Evolutionary conservation across 345 rosid species (phyloP).

Genomic region (Laguncularia racemosa): DNA sequence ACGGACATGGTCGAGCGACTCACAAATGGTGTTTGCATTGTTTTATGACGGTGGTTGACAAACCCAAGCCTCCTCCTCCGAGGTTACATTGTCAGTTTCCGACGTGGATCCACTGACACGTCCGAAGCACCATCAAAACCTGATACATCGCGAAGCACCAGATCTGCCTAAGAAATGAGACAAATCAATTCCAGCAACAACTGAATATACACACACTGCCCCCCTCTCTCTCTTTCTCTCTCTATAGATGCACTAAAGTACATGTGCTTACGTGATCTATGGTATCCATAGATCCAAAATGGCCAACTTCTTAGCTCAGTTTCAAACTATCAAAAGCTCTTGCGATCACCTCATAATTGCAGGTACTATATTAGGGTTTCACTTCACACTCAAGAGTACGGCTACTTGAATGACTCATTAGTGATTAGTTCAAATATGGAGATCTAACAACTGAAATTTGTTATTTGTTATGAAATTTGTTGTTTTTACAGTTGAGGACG

Average conservation of each 20-base stretch:
- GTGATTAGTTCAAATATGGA: background rate
- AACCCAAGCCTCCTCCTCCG: too few relatives aligned
- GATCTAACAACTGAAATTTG: background rate
- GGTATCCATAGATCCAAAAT: slow-evolving; percentile 40
- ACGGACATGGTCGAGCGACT: too few relatives aligned
- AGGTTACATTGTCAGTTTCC: too few relatives aligned
- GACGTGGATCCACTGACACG: too few relatives aligned
- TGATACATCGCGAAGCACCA: slow-evolving; percentile 20
- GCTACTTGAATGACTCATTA: background rate
- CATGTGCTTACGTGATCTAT: background rate
- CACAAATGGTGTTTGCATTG: too few relatives aligned
- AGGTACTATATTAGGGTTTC: slow-evolving; percentile 30
- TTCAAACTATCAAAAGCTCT: slow-evolving; percentile 69
- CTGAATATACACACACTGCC: background rate
- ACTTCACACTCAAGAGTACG: background rate
- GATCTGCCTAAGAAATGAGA: slow-evolving; percentile 8
- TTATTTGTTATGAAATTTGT: slow-evolving; percentile 3
- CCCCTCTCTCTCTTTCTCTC: background rate
- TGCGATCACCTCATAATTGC: slow-evolving; percentile 78
- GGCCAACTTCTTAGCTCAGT: slow-evolving; percentile 91
- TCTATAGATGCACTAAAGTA: background rate
- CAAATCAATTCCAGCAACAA: background rate
- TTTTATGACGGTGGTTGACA: too few relatives aligned
- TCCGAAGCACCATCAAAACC: background rate
- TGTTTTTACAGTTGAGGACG: slow-evolving; percentile 74